Base-by-base conservation (phyloP, 2,329 filamentous ascomycete genomes). In the Colletotrichum sp. region DNA sequence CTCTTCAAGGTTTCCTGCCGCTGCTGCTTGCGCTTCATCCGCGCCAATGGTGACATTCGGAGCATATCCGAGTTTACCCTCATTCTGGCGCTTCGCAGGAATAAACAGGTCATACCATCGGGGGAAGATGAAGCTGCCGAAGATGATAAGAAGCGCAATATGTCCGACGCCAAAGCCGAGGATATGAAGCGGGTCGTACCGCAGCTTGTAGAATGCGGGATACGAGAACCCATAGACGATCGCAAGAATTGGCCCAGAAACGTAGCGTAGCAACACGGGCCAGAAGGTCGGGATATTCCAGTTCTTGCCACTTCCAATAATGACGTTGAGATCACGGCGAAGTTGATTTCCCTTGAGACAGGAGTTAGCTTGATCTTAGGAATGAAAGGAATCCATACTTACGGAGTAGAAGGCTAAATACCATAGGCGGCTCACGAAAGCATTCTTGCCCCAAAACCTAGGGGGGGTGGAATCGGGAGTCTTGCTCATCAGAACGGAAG, bases 321-420 rank as follows among this genome's bases (percentile, higher is more conserved):
- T 87, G 5, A 86, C 79, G 75, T 91, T 91, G 28, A 91, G 85
- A 77, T 91, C 90, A 30, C 85, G 86, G 38, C 87, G 85, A 24
- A 92, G 85, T 83, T 91, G 90, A 76, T 91, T 89, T 64, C 89
- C 89, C 88, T 52, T 90, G 21, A 12, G 2, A 36, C 14, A 13
- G 32, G 6, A 12, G 9, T 70, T 36, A 76, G 71, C 28, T 38
- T 5, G 10, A 58, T 1, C 13, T 2, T 4, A 26, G 30, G 14
- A 16, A 16, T 18, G 13, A 6, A n/a, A 34, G 12, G 5, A 13
- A 21, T 13, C n/a, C 30, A 6, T 6, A 76, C 87, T 82, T 85
- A 90, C 89, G n/a, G 89, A 91, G 81, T 91, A 92, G 76, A 90
- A 89, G 1, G 84, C 83, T 38, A 91, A 78, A 75, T 87, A 91